These are phyloP conservation scores for Colletotrichum sp. DNA, from an alignment of 2,329 filamentous ascomycete species.

Conservation along the genomic window DNA sequence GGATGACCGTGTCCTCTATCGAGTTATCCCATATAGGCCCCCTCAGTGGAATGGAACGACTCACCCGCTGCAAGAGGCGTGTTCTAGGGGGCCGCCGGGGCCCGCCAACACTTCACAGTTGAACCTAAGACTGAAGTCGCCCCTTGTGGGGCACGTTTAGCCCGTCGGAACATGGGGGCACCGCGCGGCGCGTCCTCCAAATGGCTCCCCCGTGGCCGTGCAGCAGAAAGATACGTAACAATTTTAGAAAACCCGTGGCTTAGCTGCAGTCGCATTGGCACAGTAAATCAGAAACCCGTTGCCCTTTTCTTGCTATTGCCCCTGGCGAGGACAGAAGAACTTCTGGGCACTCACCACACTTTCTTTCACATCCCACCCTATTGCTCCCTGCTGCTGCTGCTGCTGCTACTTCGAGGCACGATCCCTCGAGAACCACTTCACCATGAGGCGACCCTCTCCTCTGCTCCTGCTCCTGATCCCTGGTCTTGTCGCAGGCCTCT, in stretches of 20 bases:
- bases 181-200: constrained; percentile 12
- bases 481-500: constrained; percentile 49
- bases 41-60: neutral
- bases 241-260: constrained; percentile 14
- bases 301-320: constrained; percentile 1
- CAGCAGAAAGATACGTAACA: constrained; percentile 19
- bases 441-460: constrained; percentile 64
- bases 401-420: neutral
- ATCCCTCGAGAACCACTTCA: constrained; percentile 25
- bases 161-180: constrained; percentile 3
- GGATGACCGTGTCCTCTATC: constrained; percentile 2
- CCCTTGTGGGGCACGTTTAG: constrained; percentile 7
- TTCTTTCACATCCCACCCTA: neutral
- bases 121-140: neutral
- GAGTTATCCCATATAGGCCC: neutral
- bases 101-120: neutral
- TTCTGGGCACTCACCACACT: neutral
- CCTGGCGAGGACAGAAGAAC: constrained; percentile 1
- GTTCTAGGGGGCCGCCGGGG: neutral
- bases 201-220: constrained; percentile 17
- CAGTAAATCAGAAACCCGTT: constrained; percentile 8
- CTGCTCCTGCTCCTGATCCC: constrained; percentile 67
- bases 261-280: constrained; percentile 13
- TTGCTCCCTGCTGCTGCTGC: neutral
- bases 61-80: neutral